Evolutionary conservation across 2,329 filamentous ascomycete species (phyloP).

Genomic region (Albophoma yamanashiensis): DNA sequence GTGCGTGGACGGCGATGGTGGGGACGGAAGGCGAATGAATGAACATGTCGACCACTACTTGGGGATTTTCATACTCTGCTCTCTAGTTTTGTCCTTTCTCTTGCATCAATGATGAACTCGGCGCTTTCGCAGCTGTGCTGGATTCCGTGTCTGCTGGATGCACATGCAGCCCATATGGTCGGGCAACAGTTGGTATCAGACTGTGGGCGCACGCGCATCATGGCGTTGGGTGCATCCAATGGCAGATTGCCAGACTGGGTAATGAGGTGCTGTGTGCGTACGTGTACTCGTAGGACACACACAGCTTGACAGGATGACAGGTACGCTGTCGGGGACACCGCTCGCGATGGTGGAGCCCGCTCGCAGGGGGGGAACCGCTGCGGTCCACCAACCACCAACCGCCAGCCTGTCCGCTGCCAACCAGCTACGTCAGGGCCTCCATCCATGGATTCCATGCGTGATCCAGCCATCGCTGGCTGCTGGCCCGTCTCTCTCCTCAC

Average conservation of each 20-base stretch:
- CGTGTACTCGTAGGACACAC: background rate
- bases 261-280: background rate
- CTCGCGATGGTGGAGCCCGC: background rate
- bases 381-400: background rate
- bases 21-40: background rate
- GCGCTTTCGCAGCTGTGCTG: background rate
- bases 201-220: too few relatives aligned
- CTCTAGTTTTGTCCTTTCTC: background rate
- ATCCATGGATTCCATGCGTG: background rate
- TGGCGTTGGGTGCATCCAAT: background rate
- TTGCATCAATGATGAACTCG: background rate
- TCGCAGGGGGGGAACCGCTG: background rate
- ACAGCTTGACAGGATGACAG: background rate
- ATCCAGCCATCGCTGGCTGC: background rate
- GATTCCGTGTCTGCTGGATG: background rate
- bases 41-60: background rate
- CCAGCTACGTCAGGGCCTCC: background rate
- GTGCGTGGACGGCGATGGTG: background rate
- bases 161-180: background rate
- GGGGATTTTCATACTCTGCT: background rate
- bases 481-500: background rate
- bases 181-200: too few relatives aligned
- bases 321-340: too few relatives aligned
- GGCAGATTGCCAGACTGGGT: background rate
- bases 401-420: background rate